Evolutionary conservation across 2,329 filamentous ascomycete species (phyloP), one percentile per base, ranked within the genome.

Genomic region (Tolypocladium album): DNA sequence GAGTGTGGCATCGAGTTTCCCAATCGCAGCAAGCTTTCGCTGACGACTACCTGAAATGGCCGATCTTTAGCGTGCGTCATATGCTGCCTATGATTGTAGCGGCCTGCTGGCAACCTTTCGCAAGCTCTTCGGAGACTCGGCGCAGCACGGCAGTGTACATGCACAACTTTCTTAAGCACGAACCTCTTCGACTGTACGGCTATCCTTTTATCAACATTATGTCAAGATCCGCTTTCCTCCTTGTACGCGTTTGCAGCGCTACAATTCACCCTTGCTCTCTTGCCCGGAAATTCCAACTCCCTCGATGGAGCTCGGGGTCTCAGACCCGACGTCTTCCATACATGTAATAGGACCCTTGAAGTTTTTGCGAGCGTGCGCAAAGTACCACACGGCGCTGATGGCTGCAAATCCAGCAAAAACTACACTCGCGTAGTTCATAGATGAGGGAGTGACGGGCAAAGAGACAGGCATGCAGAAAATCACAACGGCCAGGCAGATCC

Each of bases 391-490:
- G 15, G 85, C 70, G 57, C 83, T 86, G 61, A 88, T 82, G 15
- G 72, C 64, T 0, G 79, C 85, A 61, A 88, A 88, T 0, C 81
- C 84, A 4, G 82, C 79, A 71, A 88, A 88, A 8, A 88, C 86
- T 8, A 84, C 85, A n/a, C 80, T 83, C 3, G 85, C 85, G 68
- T 88, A 88, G 70, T 88, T 88, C 85, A 88, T 88, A n/a, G 74
- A 77, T 13, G 70, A 71, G 6, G 84, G 70, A 11, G 77, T 76
- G 3, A 87, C 83, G 0, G 84, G 81, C 17, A 88, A 70, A 3
- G 81, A 79, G 11, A 83, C 80, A 2, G 85, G 89, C 87, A 92
- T 89, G 70, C 87, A 91, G 76, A 91, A 92, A 52, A 92, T 75
- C 59, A 89, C 81, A 20, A 90, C 80, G 1, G 88, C 82, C 22